Evolutionary conservation across 192 early-diverging fungal genomes (phyloP).

Genomic region (Coemansia sp.): DNA sequence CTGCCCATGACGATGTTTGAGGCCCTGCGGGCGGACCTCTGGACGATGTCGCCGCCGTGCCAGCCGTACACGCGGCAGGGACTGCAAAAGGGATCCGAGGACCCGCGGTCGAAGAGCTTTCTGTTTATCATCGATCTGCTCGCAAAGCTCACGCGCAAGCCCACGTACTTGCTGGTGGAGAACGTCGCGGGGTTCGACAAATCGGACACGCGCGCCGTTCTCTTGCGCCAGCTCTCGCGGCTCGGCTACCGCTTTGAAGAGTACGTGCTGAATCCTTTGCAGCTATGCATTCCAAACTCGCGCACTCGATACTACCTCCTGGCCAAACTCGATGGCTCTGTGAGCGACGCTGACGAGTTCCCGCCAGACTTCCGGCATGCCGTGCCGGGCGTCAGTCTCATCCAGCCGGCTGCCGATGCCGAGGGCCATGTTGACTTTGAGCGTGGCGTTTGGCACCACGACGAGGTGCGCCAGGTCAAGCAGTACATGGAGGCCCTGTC

Average conservation of each 20-base stretch:
- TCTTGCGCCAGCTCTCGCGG: constrained; percentile 55
- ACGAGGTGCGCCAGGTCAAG: constrained; percentile 43
- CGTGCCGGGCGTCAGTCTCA: constrained; percentile 33
- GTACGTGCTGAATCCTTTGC: constrained; percentile 69
- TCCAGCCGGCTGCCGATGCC: constrained; percentile 29
- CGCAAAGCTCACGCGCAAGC: constrained; percentile 52
- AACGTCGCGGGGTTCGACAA: constrained; percentile 81
- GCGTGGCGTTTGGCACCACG: constrained; percentile 42
- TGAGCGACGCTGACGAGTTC: constrained; percentile 16
- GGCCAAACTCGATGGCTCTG: constrained; percentile 23
- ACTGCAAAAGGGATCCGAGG: constrained; percentile 65
- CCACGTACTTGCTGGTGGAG: constrained; percentile 69
- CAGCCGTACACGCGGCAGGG: constrained; percentile 79
- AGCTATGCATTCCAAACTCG: constrained; percentile 76
- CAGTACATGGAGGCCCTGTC: constrained; percentile 37
- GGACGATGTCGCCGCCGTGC: constrained; percentile 81
- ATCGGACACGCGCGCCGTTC: constrained; percentile 58
- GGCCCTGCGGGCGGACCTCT: constrained; percentile 63
- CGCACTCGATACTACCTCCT: constrained; percentile 74
- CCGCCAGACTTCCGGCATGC: constrained; percentile 35
- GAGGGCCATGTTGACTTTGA: constrained; percentile 47
- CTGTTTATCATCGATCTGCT: constrained; percentile 68
- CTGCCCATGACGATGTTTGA: constrained; percentile 60
- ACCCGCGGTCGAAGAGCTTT: constrained; percentile 70
- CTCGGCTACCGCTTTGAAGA: constrained; percentile 68